A percentile compares a stretch with the other conserved stretches of the same genome.
Conservation (phyloP, 495 filamentous ascomycete species). For the Entonaema liquescens region DNA sequence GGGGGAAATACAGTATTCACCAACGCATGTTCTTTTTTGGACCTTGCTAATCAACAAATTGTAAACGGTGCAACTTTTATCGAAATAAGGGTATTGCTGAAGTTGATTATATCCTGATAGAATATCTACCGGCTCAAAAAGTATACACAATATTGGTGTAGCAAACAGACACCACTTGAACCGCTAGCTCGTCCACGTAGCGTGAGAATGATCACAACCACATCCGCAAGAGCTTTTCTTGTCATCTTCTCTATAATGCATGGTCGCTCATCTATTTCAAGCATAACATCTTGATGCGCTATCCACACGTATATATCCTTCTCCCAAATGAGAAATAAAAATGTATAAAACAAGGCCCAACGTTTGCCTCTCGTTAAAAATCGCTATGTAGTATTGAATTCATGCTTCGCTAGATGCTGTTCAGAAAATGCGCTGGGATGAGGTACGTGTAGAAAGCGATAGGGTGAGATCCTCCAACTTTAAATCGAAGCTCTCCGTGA, state of each 20-base stretch:
- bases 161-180: not conserved
- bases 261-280: conserved; percentile 29
- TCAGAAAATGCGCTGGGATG: not conserved
- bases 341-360: conserved; percentile 12
- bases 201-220: conserved; percentile 5
- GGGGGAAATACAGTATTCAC: not conserved
- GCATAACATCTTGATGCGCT: not conserved
- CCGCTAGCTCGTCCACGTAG: not conserved
- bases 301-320: conserved; percentile 7
- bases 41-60: too few relatives aligned
- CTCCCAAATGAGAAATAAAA: conserved; percentile 10
- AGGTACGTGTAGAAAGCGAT: conserved; percentile 11
- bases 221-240: conserved; percentile 2
- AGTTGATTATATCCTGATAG: conserved; percentile 33
- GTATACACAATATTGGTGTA: conserved; percentile 25
- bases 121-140: conserved; percentile 24
- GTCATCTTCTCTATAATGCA: conserved; percentile 17
- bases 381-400: conserved; percentile 21
- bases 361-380: conserved; percentile 8
- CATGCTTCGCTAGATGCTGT: conserved; percentile 5
- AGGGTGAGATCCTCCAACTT: not conserved
- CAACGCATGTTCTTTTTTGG: too few relatives aligned
- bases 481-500: not conserved
- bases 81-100: conserved; percentile 10
- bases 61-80: too few relatives aligned